Evolutionary conservation across 2,329 filamentous ascomycete species (phyloP), one percentile per base, ranked within the genome.

Genomic region (Simplicillium sp.): DNA sequence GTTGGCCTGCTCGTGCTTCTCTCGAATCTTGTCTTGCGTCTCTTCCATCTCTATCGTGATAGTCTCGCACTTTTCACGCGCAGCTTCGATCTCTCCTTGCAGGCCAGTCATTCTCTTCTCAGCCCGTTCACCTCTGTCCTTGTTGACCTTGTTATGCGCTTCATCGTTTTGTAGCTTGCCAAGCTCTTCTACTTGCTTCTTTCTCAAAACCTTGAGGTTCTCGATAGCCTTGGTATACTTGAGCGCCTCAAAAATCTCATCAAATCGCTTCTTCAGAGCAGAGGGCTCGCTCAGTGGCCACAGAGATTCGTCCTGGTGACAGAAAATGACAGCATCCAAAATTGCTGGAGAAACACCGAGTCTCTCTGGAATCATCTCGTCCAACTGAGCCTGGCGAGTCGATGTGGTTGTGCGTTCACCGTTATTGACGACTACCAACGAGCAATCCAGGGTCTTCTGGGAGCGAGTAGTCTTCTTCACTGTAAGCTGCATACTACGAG

Each of bases 201-300:
- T 98, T 32, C 83, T 75, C 38, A 97, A 70, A 9, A 80, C 60
- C 56, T 94, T 96, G 57, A 98, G 84, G 58, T 94, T 95, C 36
- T 96, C 89, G 45, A 98, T 94, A 14, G 89, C 92, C 55, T 95
- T 96, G 29, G 89, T 95, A 61, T 97, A 98, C 58, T 95, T 96
- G 63, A 87, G 71, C 1, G 92, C 92, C 62, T 97, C 92, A 50
- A 98, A 98, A 11, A 98, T 98, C 57, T 95, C 87, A 56, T 98
- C 92, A 45, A 98, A 98, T 39, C 82, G 84, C 60, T 94, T 94
- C 64, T 98, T 98, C 38, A 98, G 68, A 1, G 77, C 78, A 0
- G 77, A 69, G 0, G 92, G 87, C 54, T 94, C 87, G 56, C 87
- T 94, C 73, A 98, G 81, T 0, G 92, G 92, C 92, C 92, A 98